These are phyloP conservation scores for Trypanosoma cruzi DNA, from an alignment of 208 protist genomes.

Conservation along the genomic window DNA sequence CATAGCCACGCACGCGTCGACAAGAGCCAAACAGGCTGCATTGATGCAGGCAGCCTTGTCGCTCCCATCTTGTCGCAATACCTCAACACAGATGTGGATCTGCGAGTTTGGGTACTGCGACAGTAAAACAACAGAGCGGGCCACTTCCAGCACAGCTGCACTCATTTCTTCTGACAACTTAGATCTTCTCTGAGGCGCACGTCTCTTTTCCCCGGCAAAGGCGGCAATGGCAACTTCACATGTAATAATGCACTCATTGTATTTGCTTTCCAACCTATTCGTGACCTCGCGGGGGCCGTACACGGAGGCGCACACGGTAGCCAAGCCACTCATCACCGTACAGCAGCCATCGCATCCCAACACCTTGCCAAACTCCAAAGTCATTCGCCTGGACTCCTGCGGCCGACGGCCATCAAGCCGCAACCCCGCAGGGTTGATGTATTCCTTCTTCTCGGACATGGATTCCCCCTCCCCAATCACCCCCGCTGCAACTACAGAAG, in stretches of 20 bases:
- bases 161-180: conserved; percentile 77
- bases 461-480: not conserved
- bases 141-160: conserved; percentile 68
- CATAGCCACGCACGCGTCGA: conserved; percentile 86
- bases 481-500: not conserved
- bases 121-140: conserved; percentile 75
- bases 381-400: conserved; percentile 56
- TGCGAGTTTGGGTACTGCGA: conserved; percentile 87
- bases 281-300: conserved; percentile 69
- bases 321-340: conserved; percentile 47
- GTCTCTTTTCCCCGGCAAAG: conserved; percentile 67
- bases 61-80: conserved; percentile 80
- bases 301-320: conserved; percentile 73
- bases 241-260: conserved; percentile 71
- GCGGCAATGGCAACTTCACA: conserved; percentile 84
- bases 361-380: conserved; percentile 68
- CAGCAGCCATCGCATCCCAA: conserved; percentile 79
- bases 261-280: conserved; percentile 54
- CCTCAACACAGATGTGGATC: conserved; percentile 84
- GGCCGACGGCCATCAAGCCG: conserved; percentile 81
- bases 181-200: conserved; percentile 61
- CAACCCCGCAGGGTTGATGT: conserved; percentile 81
- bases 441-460: conserved; percentile 70
- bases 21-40: conserved; percentile 85
- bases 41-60: conserved; percentile 88